Conservation (phyloP, 345 rosid genomes). For the Brassica incana region DNA sequence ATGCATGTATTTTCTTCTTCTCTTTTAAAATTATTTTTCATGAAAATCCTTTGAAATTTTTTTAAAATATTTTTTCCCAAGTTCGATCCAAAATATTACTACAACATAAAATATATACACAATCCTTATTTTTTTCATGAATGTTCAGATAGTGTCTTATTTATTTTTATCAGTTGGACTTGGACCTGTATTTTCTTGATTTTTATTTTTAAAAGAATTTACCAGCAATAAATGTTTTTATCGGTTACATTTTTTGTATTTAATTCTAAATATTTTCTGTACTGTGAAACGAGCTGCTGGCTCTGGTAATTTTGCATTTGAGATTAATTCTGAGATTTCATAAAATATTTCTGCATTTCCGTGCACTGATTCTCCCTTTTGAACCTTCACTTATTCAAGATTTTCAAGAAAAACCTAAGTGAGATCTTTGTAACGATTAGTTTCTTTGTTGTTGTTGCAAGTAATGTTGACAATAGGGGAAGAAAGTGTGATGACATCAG, state of each 20-base stretch:
- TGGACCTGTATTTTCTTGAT: slow-evolving; percentile 22
- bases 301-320: slow-evolving; percentile 28
- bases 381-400: not conserved
- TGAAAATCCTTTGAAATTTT: no score
- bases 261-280: slow-evolving; percentile 16
- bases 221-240: slow-evolving; percentile 35
- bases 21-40: not conserved
- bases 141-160: slow-evolving; percentile 33
- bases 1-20: not conserved
- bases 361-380: slow-evolving; percentile 30
- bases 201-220: slow-evolving; percentile 1
- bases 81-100: not conserved
- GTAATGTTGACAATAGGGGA: slow-evolving; percentile 62
- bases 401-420: slow-evolving; percentile 26
- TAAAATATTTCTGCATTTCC: slow-evolving; percentile 21
- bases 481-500: slow-evolving; percentile 52
- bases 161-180: slow-evolving; percentile 22
- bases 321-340: not conserved
- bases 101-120: not conserved
- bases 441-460: slow-evolving; percentile 18
- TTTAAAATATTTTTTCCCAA: not conserved
- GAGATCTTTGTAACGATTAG: slow-evolving; percentile 13
- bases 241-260: slow-evolving; percentile 36
- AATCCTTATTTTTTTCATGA: slow-evolving; percentile 28
- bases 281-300: slow-evolving; percentile 27